phyloP scores from a whole-genome alignment of 2,329 filamentous ascomycete genomes.

The Incumbomyces delicatus region DNA sequence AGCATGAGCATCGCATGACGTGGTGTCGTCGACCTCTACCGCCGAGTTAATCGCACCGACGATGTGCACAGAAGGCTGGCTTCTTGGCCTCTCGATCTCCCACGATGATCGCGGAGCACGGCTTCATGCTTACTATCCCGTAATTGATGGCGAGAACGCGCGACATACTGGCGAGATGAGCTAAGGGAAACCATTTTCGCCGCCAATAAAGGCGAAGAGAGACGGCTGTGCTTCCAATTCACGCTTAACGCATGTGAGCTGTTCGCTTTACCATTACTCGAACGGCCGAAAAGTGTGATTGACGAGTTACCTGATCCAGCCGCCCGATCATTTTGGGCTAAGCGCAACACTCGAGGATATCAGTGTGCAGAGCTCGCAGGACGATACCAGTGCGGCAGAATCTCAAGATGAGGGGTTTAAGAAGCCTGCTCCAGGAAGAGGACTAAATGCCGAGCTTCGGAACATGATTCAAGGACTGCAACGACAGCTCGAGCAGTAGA shows the following conservation, averaged over 20 bases:
- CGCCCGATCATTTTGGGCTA: neutral
- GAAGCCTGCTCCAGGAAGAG: neutral
- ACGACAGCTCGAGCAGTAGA: conserved; percentile 3
- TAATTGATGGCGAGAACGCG: conserved; percentile 6
- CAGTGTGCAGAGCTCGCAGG: conserved; percentile 8
- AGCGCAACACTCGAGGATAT: conserved; percentile 6
- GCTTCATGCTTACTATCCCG: conserved; percentile 11
- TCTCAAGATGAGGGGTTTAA: conserved; percentile 8
- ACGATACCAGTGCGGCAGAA: conserved; percentile 5
- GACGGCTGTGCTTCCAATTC: conserved; percentile 29
- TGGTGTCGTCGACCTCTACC: conserved; percentile 18
- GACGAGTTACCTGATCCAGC: conserved; percentile 7
- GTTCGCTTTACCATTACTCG: conserved; percentile 14
- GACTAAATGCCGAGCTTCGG: conserved; percentile 5
- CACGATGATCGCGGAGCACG: conserved; percentile 7
- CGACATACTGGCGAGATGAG: conserved; percentile 18
- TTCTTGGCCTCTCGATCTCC: conserved; percentile 12
- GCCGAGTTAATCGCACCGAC: no score
- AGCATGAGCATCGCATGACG: conserved; percentile 28
- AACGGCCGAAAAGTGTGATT: conserved; percentile 6
- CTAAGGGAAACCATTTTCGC: conserved; percentile 28
- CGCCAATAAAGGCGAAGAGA: conserved; percentile 24
- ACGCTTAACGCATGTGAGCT: conserved; percentile 28
- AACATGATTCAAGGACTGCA: conserved; percentile 8
- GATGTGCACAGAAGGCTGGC: no score